A percentile compares a stretch with the other conserved stretches of the same genome.
phyloP scores from a whole-genome alignment of 768 basidiomycete species.

The Termitomyces sp. region DNA sequence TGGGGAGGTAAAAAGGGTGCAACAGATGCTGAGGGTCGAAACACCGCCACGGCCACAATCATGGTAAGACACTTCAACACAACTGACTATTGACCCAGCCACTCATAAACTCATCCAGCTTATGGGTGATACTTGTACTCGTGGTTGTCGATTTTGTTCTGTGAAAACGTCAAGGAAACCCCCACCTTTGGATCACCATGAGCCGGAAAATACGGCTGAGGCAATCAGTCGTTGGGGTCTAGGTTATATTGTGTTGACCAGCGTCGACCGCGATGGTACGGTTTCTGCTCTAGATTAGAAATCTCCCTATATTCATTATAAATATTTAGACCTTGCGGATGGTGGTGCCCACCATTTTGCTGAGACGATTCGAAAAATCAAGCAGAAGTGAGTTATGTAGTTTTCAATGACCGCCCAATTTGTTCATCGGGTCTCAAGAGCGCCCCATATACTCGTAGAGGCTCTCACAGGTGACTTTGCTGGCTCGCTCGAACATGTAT shows the following conservation, averaged over 20 bases:
- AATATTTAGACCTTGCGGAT: conserved; percentile 82
- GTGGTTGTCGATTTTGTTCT: conserved; percentile 96
- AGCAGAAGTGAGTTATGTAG: conserved; percentile 67
- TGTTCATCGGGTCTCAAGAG: conserved; percentile 39
- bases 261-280: conserved; percentile 93
- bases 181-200: conserved; percentile 89
- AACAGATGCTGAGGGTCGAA: conserved; percentile 66
- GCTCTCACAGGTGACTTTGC: conserved; percentile 94
- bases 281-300: conserved; percentile 1
- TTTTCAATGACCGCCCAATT: not conserved
- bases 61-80: conserved; percentile 60
- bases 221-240: conserved; percentile 97
- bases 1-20: conserved; percentile 83
- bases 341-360: conserved; percentile 94
- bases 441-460: conserved; percentile 93
- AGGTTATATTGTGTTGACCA: conserved; percentile 96
- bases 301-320: not conserved
- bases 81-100: not conserved
- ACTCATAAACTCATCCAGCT: conserved; percentile 44
- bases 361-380: conserved; percentile 90
- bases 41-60: conserved; percentile 93
- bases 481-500: conserved; percentile 69
- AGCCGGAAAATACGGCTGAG: conserved; percentile 97
- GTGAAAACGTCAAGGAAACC: conserved; percentile 91
- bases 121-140: conserved; percentile 98